phyloP scores from a whole-genome alignment of 768 basidiomycete species.

The Gautieria morchelliformis region DNA sequence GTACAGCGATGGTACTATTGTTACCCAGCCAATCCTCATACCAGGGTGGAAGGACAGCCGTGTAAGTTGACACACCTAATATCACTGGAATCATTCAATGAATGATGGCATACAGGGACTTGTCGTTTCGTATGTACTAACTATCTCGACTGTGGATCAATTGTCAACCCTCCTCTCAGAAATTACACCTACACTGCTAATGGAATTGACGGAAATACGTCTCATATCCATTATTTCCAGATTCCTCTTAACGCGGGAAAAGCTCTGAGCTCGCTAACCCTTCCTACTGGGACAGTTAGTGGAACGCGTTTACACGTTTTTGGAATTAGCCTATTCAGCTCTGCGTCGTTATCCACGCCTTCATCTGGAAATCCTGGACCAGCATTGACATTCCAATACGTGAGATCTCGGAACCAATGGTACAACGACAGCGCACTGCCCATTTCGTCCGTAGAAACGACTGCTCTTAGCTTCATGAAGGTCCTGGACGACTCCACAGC shows the following conservation, averaged over 20 bases:
- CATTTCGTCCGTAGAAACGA: neutral
- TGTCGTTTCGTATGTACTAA: constrained; percentile 22
- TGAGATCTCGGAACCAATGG: constrained; percentile 5
- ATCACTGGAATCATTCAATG: constrained; percentile 11
- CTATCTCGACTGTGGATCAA: neutral
- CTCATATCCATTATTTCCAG: constrained; percentile 37
- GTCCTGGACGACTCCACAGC: constrained; percentile 29
- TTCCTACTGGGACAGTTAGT: constrained; percentile 24
- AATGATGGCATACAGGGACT: neutral
- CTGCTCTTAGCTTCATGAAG: constrained; percentile 16
- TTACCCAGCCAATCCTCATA: constrained; percentile 25
- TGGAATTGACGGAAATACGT: constrained; percentile 31
- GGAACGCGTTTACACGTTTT: constrained; percentile 29
- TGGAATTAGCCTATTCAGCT: constrained; percentile 8
- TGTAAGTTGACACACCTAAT: constrained; percentile 25
- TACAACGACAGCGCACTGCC: constrained; percentile 4
- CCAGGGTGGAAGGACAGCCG: constrained; percentile 36
- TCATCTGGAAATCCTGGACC: constrained; percentile 22
- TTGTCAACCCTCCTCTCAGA: neutral
- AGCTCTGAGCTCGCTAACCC: constrained; percentile 32
- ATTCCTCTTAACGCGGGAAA: constrained; percentile 27
- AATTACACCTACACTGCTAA: constrained; percentile 28
- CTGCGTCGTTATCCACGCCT: constrained; percentile 23
- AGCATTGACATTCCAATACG: constrained; percentile 15
- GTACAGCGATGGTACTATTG: neutral